Evolutionary conservation across 192 early-diverging fungal genomes (phyloP).

Genomic region (Neocallimastix lanati): DNA sequence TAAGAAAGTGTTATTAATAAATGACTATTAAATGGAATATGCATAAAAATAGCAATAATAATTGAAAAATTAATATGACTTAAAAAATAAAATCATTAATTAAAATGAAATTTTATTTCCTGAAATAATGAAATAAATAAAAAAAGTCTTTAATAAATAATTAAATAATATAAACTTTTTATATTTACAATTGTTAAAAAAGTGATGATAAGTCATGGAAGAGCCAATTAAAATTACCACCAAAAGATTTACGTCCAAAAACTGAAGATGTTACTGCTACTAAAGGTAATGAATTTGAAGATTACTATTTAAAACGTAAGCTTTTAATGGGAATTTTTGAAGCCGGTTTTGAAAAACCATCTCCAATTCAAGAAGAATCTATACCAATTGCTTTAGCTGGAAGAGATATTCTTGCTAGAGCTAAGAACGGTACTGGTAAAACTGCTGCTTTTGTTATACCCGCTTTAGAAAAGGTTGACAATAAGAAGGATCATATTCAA

Average conservation of each 20-base stretch:
- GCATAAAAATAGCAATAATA: too few relatives aligned
- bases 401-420: constrained; percentile 87
- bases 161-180: too few relatives aligned
- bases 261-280: constrained; percentile 93
- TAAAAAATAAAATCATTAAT: too few relatives aligned
- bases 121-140: too few relatives aligned
- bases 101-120: too few relatives aligned
- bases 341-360: constrained; percentile 92
- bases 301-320: constrained; percentile 92
- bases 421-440: constrained; percentile 86
- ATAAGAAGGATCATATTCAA: constrained; percentile 72
- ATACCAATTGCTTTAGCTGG: constrained; percentile 94
- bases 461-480: constrained; percentile 79
- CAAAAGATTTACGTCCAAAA: constrained; percentile 80
- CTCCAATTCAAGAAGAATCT: constrained; percentile 96
- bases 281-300: constrained; percentile 98
- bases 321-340: constrained; percentile 98
- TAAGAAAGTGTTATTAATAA: too few relatives aligned
- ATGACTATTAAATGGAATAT: too few relatives aligned
- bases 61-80: too few relatives aligned
- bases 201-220: constrained; percentile 46
- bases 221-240: constrained; percentile 49
- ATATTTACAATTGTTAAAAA: too few relatives aligned
- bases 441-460: constrained; percentile 97
- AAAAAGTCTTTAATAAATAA: too few relatives aligned